These are phyloP conservation scores for Mycothermus thermophilus DNA, from an alignment of 495 filamentous ascomycete species.

Conservation along the genomic window DNA sequence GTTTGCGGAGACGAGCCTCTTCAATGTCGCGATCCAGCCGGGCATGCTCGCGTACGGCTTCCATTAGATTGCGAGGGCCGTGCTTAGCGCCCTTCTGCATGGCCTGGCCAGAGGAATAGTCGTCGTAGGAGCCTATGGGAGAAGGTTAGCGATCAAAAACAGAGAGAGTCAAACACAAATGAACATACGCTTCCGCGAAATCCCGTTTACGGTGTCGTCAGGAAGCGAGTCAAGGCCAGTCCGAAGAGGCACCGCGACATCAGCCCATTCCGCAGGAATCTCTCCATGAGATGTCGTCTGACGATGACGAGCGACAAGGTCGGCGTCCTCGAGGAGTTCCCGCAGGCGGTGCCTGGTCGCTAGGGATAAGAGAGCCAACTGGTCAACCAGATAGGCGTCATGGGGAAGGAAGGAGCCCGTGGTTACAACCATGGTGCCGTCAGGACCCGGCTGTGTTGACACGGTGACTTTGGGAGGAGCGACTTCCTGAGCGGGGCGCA, in stretches of 20 bases:
- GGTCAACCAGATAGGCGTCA: constrained; percentile 54
- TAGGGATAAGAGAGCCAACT: constrained; percentile 61
- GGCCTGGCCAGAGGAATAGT: no score
- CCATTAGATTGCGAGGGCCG: constrained; percentile 20
- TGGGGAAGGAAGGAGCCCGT: constrained; percentile 51
- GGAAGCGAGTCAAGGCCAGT: constrained; percentile 23
- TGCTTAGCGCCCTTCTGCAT: constrained; percentile 18
- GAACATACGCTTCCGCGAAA: constrained; percentile 52
- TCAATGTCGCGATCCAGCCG: constrained; percentile 32
- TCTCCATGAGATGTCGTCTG: constrained; percentile 58
- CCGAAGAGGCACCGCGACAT: constrained; percentile 40
- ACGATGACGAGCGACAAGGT: constrained; percentile 47
- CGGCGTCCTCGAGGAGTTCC: constrained; percentile 56
- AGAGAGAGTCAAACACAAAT: not conserved
- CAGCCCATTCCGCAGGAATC: constrained; percentile 54
- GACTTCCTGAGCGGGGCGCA: constrained; percentile 40
- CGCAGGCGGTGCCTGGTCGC: constrained; percentile 58
- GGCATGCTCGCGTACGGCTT: constrained; percentile 23
- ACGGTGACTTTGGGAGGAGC: constrained; percentile 22
- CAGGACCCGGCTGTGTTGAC: constrained; percentile 28
- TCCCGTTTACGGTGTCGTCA: constrained; percentile 31
- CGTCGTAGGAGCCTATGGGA: constrained; percentile 12
- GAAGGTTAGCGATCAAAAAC: constrained; percentile 5
- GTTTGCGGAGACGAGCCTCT: constrained; percentile 34
- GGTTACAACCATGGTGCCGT: constrained; percentile 42